Percentiles rank a stretch among this genome's conserved stretches.
Evolutionary conservation across 2,329 filamentous ascomycete genomes (phyloP).

Genomic region (Botryotinia narcissicola): DNA sequence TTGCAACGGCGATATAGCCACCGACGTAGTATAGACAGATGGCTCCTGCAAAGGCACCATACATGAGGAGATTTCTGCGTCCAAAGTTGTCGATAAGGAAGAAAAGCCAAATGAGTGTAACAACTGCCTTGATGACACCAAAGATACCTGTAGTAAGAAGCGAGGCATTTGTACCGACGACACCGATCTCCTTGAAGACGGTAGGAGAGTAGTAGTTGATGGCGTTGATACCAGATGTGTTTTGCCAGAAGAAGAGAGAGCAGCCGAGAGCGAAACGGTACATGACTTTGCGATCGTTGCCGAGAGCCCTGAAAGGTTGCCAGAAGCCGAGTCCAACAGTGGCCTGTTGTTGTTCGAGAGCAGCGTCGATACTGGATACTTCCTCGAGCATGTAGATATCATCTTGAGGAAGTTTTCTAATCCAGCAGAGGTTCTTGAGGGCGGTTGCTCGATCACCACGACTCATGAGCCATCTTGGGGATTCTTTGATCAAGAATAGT

Average conservation of each 20-base stretch:
- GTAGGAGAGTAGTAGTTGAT: conserved; percentile 35
- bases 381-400: conserved; percentile 72
- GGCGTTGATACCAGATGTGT: conserved; percentile 32
- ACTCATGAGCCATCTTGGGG: conserved; percentile 49
- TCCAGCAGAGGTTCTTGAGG: conserved; percentile 55
- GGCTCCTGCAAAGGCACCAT: conserved; percentile 23
- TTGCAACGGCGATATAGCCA: conserved; percentile 36
- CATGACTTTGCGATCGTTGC: conserved; percentile 41
- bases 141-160: conserved; percentile 33
- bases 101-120: conserved; percentile 46
- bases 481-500: conserved; percentile 66
- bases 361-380: conserved; percentile 66
- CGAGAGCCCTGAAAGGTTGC: conserved; percentile 56
- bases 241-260: conserved; percentile 48
- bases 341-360: conserved; percentile 61
- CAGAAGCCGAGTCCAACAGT: conserved; percentile 71
- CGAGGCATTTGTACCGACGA: conserved; percentile 28
- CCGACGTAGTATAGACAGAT: conserved; percentile 34
- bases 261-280: conserved; percentile 68
- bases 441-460: conserved; percentile 22
- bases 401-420: conserved; percentile 55
- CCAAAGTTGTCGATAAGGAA: conserved; percentile 60
- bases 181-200: conserved; percentile 31
- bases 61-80: conserved; percentile 46
- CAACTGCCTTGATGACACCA: conserved; percentile 29